A percentile compares a stretch with the other conserved stretches of the same genome.
Evolutionary conservation across 1,284 basidiomycete genomes (phyloP).

Genomic region (Cutaneotrichosporon dermatis): DNA sequence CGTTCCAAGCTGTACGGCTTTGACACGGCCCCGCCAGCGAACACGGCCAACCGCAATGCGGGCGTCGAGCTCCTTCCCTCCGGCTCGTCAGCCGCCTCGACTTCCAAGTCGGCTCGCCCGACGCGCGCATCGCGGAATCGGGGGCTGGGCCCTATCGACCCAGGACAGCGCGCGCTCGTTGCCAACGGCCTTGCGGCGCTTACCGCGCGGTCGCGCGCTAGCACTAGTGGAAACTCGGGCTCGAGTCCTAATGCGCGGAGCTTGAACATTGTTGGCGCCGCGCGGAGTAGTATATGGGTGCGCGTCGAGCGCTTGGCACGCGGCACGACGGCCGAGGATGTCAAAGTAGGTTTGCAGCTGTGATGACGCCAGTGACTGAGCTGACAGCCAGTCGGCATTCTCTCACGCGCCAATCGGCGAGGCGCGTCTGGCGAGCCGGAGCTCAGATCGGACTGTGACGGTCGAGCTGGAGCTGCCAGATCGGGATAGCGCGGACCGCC

Average conservation of each 20-base stretch:
- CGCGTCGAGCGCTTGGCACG: conserved; percentile 67
- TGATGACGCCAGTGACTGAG: background rate
- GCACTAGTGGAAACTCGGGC: too few species aligned
- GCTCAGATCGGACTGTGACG: conserved; percentile 51
- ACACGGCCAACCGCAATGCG: background rate
- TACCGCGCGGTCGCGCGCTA: background rate
- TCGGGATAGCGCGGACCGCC: conserved; percentile 59
- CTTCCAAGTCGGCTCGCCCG: conserved; percentile 3
- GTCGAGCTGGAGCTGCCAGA: conserved; percentile 71
- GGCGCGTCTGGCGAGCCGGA: conserved; percentile 49
- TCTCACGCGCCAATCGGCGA: conserved; percentile 65
- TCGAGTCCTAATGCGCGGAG: background rate
- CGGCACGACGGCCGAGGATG: conserved; percentile 77
- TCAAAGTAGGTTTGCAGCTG: conserved; percentile 52
- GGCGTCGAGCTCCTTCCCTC: conserved; percentile 12
- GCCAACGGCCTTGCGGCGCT: conserved; percentile 8
- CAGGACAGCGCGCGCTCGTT: conserved; percentile 7
- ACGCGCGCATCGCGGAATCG: conserved; percentile 1
- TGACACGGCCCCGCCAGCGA: conserved; percentile 2
- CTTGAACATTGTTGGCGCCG: conserved; percentile 65
- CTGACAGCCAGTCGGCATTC: conserved; percentile 65
- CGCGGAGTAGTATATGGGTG: conserved; percentile 58
- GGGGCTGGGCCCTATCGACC: background rate
- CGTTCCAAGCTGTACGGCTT: conserved; percentile 23
- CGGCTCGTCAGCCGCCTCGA: background rate